These are phyloP conservation scores for Cercospora citrullina DNA, from an alignment of 2,329 filamentous ascomycete species.

Conservation along the genomic window DNA sequence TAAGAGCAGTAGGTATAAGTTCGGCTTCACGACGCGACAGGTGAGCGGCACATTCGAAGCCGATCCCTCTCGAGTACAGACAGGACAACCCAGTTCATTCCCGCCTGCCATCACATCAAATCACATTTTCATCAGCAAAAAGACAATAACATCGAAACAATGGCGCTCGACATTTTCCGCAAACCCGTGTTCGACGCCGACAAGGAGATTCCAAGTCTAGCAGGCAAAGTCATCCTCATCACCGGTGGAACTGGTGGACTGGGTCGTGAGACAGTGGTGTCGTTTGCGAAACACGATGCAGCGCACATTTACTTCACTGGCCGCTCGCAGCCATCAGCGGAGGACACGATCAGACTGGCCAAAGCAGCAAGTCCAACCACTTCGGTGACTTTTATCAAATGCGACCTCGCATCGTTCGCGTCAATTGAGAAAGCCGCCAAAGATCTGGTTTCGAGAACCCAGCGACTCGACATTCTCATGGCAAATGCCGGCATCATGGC, in stretches of 20 bases:
- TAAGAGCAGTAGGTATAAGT: not conserved
- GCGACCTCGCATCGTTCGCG: slow-evolving; percentile 33
- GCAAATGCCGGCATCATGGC: slow-evolving; percentile 34
- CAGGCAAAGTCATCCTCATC: slow-evolving; percentile 35
- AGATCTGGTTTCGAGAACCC: slow-evolving; percentile 21
- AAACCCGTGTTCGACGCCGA: slow-evolving; percentile 27
- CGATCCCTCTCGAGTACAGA: not conserved
- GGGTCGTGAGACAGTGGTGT: slow-evolving; percentile 41
- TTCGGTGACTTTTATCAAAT: slow-evolving; percentile 43
- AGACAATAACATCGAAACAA: not conserved
- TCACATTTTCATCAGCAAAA: not conserved
- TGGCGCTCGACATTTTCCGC: slow-evolving; percentile 16
- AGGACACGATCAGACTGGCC: slow-evolving; percentile 48
- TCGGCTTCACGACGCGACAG: not conserved
- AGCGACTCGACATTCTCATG: slow-evolving; percentile 29
- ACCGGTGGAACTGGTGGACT: slow-evolving; percentile 28
- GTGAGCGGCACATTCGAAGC: not conserved
- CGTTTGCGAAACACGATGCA: slow-evolving; percentile 54
- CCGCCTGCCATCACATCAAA: not conserved
- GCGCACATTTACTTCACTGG: slow-evolving; percentile 57
- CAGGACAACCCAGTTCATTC: not conserved
- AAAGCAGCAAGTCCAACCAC: slow-evolving; percentile 35
- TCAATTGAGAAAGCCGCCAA: slow-evolving; percentile 29
- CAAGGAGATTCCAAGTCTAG: slow-evolving; percentile 32
- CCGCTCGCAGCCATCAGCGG: slow-evolving; percentile 47